Evolutionary conservation across 768 basidiomycete genomes (phyloP), one percentile per base, ranked within the genome.

Genomic region (Tephrocybe sp.): DNA sequence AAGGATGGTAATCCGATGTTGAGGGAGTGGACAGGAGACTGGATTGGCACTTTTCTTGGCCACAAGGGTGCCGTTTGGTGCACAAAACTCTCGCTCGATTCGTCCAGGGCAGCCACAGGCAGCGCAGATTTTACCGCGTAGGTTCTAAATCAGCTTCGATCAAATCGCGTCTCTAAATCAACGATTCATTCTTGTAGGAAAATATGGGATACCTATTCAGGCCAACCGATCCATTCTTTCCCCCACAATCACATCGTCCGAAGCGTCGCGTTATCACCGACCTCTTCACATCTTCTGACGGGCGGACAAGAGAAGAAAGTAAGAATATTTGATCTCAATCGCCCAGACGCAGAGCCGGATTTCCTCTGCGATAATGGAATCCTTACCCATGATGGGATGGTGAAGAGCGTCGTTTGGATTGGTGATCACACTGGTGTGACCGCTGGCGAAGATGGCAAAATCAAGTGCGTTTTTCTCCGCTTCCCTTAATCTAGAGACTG

Each of bases 1-100:
- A 99, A 98, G 73, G 97, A 98, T 78, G 97, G 97, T 28, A 98
- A 93, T 62, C 95, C 93, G 39, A 95, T 96, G 92, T 74, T 97
- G 59, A 84, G 93, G 64, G 89, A 93, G 64, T 96, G 95, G 95
- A 90, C 92, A 49, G 96, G 96, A 28, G 97, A 99, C 70, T 99
- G 97, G 97, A 90, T 97, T 65, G 97, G 97, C 32, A 91, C 89
- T 15, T 92, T 90, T 67, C 76, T 91, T 36, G 88, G 89, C 20
- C 88, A 90, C 72, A 90, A 92, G 68, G 97, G 96, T 60, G 96
- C 96, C 7, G 96, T 99, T 3, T 99, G 96, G 96, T 86, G 90
- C 58, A 90, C 90, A 44, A 96, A 97, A 71, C 82, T 99, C 54
- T 92, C 89, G 23, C 72, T 78, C 18, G 95, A 98, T 69, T 83